phyloP scores from a whole-genome alignment of 2,329 filamentous ascomycete genomes.

The Rhynchosporium secalis region DNA sequence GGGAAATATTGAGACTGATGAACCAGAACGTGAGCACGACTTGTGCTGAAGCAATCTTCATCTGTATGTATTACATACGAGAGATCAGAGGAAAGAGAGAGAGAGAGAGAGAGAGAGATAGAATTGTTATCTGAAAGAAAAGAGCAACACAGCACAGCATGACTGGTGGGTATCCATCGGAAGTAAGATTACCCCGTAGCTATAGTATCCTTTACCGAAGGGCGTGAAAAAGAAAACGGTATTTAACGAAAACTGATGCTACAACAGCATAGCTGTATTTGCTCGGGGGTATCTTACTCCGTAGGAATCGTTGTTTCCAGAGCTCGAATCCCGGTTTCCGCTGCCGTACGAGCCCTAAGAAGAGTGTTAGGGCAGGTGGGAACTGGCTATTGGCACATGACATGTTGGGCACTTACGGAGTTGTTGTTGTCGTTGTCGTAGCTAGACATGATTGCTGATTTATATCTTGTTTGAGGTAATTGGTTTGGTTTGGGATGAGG shows the following conservation, averaged over 20 bases:
- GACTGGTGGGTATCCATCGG: background rate
- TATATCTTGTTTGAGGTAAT: conserved; percentile 14
- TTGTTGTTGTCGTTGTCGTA: conserved; percentile 38
- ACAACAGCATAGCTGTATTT: background rate
- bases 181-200: conserved; percentile 29
- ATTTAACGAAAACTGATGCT: background rate
- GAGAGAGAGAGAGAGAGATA: conserved; percentile 17
- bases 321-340: conserved; percentile 11
- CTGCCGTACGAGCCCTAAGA: conserved; percentile 27
- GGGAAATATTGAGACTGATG: background rate
- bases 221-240: background rate
- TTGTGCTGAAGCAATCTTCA: conserved; percentile 15
- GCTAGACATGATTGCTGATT: conserved; percentile 37
- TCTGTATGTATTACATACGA: conserved; percentile 30
- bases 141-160: conserved; percentile 4
- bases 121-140: conserved; percentile 15
- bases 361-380: conserved; percentile 26
- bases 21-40: background rate
- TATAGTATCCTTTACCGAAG: conserved; percentile 21
- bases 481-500: conserved; percentile 15
- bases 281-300: conserved; percentile 7
- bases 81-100: conserved; percentile 24
- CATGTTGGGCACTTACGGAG: conserved; percentile 29
- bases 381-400: conserved; percentile 12
- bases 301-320: conserved; percentile 13